phyloP scores from a whole-genome alignment of 441 rosid genomes.

The Omphalea diandra region DNA sequence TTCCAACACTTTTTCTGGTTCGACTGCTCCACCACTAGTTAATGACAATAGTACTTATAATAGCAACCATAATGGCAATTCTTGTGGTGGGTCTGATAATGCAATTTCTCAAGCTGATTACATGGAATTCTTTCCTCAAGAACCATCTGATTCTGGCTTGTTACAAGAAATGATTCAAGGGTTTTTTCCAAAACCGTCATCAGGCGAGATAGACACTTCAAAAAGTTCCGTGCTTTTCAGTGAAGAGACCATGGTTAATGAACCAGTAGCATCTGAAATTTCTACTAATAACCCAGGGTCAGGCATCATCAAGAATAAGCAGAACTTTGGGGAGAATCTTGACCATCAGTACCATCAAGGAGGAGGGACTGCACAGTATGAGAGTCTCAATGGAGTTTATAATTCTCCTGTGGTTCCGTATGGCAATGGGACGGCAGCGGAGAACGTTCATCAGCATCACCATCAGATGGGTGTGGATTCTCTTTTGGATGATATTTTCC shows the following conservation, averaged over 20 bases:
- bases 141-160: conserved; percentile 66
- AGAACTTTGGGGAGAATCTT: neutral
- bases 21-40: neutral
- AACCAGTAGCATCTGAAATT: conserved; percentile 19
- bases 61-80: neutral
- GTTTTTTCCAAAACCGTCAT: conserved; percentile 47
- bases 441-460: conserved; percentile 8
- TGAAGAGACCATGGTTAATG: conserved; percentile 1
- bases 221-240: conserved; percentile 1
- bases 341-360: conserved; percentile 1
- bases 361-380: conserved; percentile 2
- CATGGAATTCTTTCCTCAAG: conserved; percentile 48
- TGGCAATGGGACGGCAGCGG: neutral
- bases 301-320: conserved; percentile 8
- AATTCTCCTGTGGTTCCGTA: conserved; percentile 13
- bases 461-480: conserved; percentile 30
- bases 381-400: conserved; percentile 28
- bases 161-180: conserved; percentile 76
- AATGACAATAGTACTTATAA: neutral
- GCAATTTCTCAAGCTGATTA: conserved; percentile 1
- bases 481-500: conserved; percentile 35
- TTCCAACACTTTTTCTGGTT: conserved; percentile 10
- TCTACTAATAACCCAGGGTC: neutral
- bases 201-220: conserved; percentile 23
- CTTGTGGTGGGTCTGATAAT: neutral